Percentiles rank a stretch among this genome's conserved stretches.
Conservation (phyloP, 768 basidiomycete species). For the Tremella mesenterica region DNA sequence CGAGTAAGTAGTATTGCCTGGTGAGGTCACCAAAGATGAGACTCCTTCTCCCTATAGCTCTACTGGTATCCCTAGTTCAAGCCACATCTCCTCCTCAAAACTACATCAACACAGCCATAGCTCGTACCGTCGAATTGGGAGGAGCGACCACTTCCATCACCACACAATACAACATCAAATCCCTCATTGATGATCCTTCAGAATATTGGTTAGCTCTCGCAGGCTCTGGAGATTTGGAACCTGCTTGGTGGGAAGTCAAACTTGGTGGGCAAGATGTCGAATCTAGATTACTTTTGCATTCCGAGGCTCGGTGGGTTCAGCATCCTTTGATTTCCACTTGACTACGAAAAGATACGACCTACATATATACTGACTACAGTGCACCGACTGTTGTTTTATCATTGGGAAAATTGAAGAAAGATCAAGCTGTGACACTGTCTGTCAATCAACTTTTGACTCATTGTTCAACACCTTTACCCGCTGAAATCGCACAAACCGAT, state of each 20-base stretch:
- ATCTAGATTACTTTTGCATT: slow-evolving; percentile 4
- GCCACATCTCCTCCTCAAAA: slow-evolving; percentile 18
- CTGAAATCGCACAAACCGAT: slow-evolving; percentile 62
- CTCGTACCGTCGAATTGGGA: slow-evolving; percentile 79
- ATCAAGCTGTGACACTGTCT: slow-evolving; percentile 64
- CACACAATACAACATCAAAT: slow-evolving; percentile 76
- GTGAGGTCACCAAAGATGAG: no score
- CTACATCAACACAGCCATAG: slow-evolving; percentile 58
- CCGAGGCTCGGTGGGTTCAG: slow-evolving; percentile 11
- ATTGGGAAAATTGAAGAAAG: slow-evolving; percentile 35
- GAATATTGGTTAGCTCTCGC: slow-evolving; percentile 43
- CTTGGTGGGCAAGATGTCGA: slow-evolving; percentile 33
- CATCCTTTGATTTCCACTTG: no score
- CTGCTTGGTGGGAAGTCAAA: slow-evolving; percentile 41
- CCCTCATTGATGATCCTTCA: slow-evolving; percentile 54
- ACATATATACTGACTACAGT: slow-evolving; percentile 10
- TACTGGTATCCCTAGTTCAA: slow-evolving; percentile 7
- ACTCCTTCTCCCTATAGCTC: background rate
- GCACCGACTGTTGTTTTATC: slow-evolving; percentile 24
- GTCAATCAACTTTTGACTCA: slow-evolving; percentile 72
- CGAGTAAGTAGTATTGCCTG: no score
- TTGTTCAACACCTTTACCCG: slow-evolving; percentile 66
- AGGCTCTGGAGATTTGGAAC: slow-evolving; percentile 17
- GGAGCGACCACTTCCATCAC: slow-evolving; percentile 80
- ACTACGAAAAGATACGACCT: no score